Evolutionary conservation across 768 basidiomycete genomes (phyloP), one percentile per base, ranked within the genome.

Genomic region (Auriscalpium vulgare): DNA sequence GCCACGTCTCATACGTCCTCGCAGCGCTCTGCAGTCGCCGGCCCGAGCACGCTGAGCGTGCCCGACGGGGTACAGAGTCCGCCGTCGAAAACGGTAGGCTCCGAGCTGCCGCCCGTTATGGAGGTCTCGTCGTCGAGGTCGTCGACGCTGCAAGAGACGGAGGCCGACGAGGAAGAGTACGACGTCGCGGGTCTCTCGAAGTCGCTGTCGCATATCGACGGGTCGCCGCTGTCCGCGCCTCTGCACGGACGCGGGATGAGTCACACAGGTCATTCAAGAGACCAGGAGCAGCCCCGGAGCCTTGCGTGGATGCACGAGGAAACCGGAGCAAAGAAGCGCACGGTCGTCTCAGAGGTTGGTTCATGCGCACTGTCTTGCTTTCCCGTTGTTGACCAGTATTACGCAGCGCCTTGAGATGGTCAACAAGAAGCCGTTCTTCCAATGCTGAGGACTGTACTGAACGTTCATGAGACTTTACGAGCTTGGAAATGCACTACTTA

Each of bases 131-230:
- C 59, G 14, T 56, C 61, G 2, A 36, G 49, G 10, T 59, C 61
- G 16, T 57, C 61, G 19, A 53, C 59, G 45, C 34, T 53, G 3
- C 47, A 48, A 7, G 47, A 48, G 13, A 11, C 47, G 16, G 48
- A 29, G 6, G 59, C 59, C 46, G 61, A 49, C 10, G 81, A 82
- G 53, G 72, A 74, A 43, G 78, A 78, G 55, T 78, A 81, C 8
- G 89, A 90, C 60, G 85, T 90, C 21, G 87, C 82, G 11, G 78
- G 79, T 7, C 78, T 91, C 76, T 90, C 88, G 4, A 88, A 85
- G 71, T 88, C 87, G 2, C 80, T 83, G 60, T 83, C 88, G 16
- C 83, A 87, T 63, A 77, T 84, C 9, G 87, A 88, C 63, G 71
- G 76, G 35, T 71, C 76, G 35, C 70, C 72, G 34, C 64, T 70